Conservation (phyloP, 148 eudicot genomes). For the Rhododendron ovatum region DNA sequence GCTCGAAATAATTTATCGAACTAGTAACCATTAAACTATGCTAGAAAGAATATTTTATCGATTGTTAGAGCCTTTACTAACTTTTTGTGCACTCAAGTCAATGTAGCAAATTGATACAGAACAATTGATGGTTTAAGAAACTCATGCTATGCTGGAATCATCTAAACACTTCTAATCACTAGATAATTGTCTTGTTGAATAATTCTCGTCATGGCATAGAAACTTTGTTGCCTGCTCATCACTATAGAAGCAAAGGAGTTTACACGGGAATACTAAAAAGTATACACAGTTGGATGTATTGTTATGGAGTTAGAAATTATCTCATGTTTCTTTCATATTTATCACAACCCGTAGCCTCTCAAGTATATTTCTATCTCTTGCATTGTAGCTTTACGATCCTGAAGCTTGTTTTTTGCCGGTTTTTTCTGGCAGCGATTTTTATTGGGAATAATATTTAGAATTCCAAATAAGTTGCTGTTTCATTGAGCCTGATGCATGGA, state of each 20-base stretch:
- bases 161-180: neutral
- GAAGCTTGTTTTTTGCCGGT: neutral
- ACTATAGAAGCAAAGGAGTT: no score
- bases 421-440: neutral
- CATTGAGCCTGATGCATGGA: neutral
- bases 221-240: neutral
- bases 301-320: no score
- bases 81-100: neutral
- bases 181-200: neutral
- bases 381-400: neutral
- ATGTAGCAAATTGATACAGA: neutral
- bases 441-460: neutral
- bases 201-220: no score
- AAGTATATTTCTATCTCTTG: neutral
- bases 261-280: no score
- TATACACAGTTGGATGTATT: no score
- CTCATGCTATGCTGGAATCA: neutral
- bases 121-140: neutral
- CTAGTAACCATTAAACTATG: neutral
- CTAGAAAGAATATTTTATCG: no score
- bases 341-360: neutral
- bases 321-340: no score
- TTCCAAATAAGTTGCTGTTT: neutral
- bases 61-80: neutral
- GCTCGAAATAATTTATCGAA: neutral